Base-by-base conservation (phyloP, 176 grass and related monocot genomes). In the Leersia perrieri region DNA sequence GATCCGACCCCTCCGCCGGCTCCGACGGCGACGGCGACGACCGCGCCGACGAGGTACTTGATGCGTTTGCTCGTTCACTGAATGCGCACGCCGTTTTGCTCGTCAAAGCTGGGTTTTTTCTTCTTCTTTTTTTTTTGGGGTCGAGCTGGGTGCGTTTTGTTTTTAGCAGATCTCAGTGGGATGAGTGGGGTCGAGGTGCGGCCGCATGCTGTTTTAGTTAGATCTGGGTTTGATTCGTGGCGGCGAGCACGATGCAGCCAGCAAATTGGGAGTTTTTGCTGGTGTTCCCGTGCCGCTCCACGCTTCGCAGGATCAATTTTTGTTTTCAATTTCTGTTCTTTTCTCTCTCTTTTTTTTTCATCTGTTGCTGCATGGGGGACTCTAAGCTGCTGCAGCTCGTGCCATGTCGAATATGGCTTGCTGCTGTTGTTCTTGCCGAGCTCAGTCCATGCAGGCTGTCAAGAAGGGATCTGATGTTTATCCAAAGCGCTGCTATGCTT, bases 41-140 rank as follows among this genome's bases (percentile, higher is more conserved):
- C 44, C 71, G 72, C 65, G 29, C 76, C 77, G 89, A 88, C 63
- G 89, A 91, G 89, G 89, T 91, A 78, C n/a, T n/a, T n/a, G n/a
- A n/a, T n/a, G n/a, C n/a, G n/a, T n/a, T n/a, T n/a, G n/a, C n/a
- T n/a, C n/a, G n/a, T n/a, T n/a, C n/a, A n/a, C n/a, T 53, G n/a
- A 85, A 84, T 89, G 82, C 71, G 27, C 60, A 13, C 11, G 16
- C 11, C 22, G 66, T 34, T 0, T 40, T 41, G 76, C 3, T 22
- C 63, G 15, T 27, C n/a, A 5, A 80, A 84, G 70, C 2, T 65
- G 72, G 44, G 70, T 81, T 32, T 53, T 85, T 81, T 74, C 28
- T 28, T 15, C 7, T 33, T 33, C 11, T 28, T 61, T 47, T 60
- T 32, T 16, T 15, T 28, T 13, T n/a, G n/a, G n/a, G n/a, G n/a